These are phyloP conservation scores for Orychophragmus violaceus DNA, from an alignment of 345 rosid genomes.

Conservation along the genomic window DNA sequence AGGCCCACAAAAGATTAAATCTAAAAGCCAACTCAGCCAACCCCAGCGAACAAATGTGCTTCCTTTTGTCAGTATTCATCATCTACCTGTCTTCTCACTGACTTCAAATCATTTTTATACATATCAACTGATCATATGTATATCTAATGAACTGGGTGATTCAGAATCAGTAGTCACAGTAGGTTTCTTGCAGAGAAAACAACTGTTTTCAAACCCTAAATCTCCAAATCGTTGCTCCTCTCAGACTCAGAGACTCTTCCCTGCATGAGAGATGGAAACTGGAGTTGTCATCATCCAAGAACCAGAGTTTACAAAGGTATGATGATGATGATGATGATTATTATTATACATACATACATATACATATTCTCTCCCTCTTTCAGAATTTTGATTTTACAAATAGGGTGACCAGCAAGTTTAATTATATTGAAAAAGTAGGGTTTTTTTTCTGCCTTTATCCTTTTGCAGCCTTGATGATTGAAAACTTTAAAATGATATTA, in stretches of 20 bases:
- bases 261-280: slow-evolving; percentile 51
- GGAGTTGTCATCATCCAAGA: slow-evolving; percentile 43
- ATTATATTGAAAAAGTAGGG: background rate
- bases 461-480: slow-evolving; percentile 21
- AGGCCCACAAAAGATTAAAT: slow-evolving; percentile 30
- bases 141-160: slow-evolving; percentile 30
- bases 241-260: background rate
- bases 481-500: background rate
- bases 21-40: slow-evolving; percentile 31
- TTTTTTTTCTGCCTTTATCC: background rate
- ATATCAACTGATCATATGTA: slow-evolving; percentile 24
- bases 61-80: slow-evolving; percentile 26
- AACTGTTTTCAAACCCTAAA: slow-evolving; percentile 18
- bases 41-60: slow-evolving; percentile 25
- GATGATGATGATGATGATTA: background rate
- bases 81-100: slow-evolving; percentile 34
- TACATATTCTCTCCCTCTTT: background rate
- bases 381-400: background rate
- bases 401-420: background rate
- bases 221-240: slow-evolving; percentile 10
- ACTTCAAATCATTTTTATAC: slow-evolving; percentile 25
- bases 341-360: background rate
- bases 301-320: slow-evolving; percentile 36
- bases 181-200: slow-evolving; percentile 27
- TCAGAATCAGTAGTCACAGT: slow-evolving; percentile 12